Evolutionary conservation across 2,329 filamentous ascomycete species (phyloP).

Genomic region (Westerdykella aurantiaca): DNA sequence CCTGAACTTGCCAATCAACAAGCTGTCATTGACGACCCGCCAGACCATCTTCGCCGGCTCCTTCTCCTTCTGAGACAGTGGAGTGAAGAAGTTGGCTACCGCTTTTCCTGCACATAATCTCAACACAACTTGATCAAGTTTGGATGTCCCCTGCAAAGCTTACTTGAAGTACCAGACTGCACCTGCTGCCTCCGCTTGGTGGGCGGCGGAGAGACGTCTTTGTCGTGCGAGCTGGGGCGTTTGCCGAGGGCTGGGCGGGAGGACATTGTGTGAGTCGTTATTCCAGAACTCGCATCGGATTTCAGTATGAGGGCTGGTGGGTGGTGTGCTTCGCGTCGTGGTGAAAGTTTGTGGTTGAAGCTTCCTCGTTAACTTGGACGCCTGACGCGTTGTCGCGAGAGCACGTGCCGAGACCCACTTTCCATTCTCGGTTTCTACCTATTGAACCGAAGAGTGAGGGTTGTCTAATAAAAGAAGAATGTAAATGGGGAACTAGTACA

Average conservation of each 20-base stretch:
- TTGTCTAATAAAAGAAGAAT: no score
- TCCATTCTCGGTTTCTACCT: no score
- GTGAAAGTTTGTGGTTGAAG: background rate
- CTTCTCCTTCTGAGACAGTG: slow-evolving; percentile 78
- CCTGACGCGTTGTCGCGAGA: slow-evolving; percentile 22
- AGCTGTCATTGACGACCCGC: slow-evolving; percentile 59
- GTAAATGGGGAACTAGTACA: no score
- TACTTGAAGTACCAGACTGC: slow-evolving; percentile 49
- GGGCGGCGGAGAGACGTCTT: slow-evolving; percentile 53
- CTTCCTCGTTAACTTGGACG: background rate
- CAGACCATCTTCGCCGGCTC: slow-evolving; percentile 69
- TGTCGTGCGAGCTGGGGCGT: slow-evolving; percentile 35
- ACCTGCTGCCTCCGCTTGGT: slow-evolving; percentile 49
- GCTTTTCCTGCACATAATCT: slow-evolving; percentile 50
- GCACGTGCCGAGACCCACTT: slow-evolving; percentile 21
- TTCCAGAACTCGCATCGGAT: no score
- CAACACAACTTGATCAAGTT: background rate
- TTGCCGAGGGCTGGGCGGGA: slow-evolving; percentile 22
- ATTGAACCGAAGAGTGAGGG: no score
- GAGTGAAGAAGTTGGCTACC: slow-evolving; percentile 83
- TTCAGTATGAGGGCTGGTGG: background rate
- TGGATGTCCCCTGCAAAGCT: slow-evolving; percentile 5
- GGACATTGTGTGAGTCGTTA: slow-evolving; percentile 13
- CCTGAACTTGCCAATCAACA: slow-evolving; percentile 69
- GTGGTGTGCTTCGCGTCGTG: slow-evolving; percentile 1